Percentiles rank a stretch among this genome's conserved stretches.
These are phyloP conservation scores for Eimeria zaria DNA, from an alignment of 169 alveolate species.

Conservation along the genomic window DNA sequence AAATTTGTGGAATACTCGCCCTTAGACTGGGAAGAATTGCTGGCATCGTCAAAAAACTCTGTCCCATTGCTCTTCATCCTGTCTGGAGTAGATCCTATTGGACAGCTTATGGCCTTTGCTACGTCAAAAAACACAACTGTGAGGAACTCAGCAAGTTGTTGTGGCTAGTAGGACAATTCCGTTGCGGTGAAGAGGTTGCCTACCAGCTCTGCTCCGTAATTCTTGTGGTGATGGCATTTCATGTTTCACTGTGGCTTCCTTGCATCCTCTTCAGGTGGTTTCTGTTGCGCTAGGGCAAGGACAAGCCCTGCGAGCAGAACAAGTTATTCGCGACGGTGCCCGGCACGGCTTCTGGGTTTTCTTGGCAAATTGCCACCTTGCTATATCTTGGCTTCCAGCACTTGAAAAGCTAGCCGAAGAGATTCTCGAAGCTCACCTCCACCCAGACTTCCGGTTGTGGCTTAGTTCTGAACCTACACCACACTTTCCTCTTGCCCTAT, in stretches of 20 bases:
- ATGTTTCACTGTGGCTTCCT: not conserved
- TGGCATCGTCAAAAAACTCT: constrained; percentile 90
- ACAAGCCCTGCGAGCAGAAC: constrained; percentile 95
- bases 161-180: not conserved
- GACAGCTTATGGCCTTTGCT: constrained; percentile 92
- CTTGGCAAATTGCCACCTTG: constrained; percentile 97
- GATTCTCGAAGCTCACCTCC: constrained; percentile 91
- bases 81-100: constrained; percentile 97
- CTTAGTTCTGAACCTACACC: constrained; percentile 97
- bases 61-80: constrained; percentile 95
- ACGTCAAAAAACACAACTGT: constrained; percentile 85
- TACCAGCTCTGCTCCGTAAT: not conserved
- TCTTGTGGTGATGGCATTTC: not conserved
- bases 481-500: constrained; percentile 97
- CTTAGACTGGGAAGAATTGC: constrained; percentile 94
- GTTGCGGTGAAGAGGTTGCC: not conserved
- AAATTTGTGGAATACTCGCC: constrained; percentile 96
- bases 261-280: constrained; percentile 47
- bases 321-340: constrained; percentile 94
- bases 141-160: not conserved
- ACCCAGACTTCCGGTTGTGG: constrained; percentile 97
- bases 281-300: constrained; percentile 97
- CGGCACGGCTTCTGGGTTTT: constrained; percentile 97
- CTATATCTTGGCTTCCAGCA: constrained; percentile 95
- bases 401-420: constrained; percentile 92